A percentile compares a stretch with the other conserved stretches of the same genome.
Evolutionary conservation across 2,329 filamentous ascomycete species (phyloP).

Genomic region (Calonectria naviculata): DNA sequence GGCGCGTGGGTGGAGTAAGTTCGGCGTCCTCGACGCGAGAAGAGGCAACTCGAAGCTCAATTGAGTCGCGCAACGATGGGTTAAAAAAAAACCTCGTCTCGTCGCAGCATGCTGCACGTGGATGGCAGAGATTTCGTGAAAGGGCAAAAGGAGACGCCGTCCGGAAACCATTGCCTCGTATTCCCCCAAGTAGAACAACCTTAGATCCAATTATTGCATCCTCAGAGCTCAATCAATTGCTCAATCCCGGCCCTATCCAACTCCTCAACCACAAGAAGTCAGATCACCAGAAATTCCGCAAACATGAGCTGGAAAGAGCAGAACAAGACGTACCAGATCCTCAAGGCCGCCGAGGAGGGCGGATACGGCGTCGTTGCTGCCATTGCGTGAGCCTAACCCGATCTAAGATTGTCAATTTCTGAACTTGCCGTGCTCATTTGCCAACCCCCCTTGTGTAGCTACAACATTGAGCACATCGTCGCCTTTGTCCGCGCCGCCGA

Average conservation of each 20-base stretch:
- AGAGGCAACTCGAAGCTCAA: neutral
- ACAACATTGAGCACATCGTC: conserved; percentile 78
- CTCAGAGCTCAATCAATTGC: neutral
- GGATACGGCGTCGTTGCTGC: conserved; percentile 26
- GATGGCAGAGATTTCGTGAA: neutral
- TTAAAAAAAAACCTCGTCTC: neutral
- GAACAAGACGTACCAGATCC: conserved; percentile 30
- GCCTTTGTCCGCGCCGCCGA: conserved; percentile 76
- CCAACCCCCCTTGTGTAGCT: conserved; percentile 43
- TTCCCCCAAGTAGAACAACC: neutral
- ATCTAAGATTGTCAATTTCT: neutral
- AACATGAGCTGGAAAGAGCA: conserved; percentile 21
- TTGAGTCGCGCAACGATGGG: neutral
- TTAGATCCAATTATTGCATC: neutral
- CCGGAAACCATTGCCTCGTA: neutral
- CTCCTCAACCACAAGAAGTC: neutral
- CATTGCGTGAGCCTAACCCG: conserved; percentile 20
- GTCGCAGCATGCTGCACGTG: conserved; percentile 3
- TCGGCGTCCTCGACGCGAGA: conserved; percentile 11
- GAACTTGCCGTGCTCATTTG: neutral
- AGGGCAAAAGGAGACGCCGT: neutral
- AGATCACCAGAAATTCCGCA: neutral
- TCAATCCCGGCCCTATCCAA: neutral
- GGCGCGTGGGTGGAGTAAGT: neutral
- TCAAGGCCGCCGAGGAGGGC: conserved; percentile 29